These are phyloP conservation scores for Trifolium repens DNA, from an alignment of 306 rosid genomes.

Conservation along the genomic window DNA sequence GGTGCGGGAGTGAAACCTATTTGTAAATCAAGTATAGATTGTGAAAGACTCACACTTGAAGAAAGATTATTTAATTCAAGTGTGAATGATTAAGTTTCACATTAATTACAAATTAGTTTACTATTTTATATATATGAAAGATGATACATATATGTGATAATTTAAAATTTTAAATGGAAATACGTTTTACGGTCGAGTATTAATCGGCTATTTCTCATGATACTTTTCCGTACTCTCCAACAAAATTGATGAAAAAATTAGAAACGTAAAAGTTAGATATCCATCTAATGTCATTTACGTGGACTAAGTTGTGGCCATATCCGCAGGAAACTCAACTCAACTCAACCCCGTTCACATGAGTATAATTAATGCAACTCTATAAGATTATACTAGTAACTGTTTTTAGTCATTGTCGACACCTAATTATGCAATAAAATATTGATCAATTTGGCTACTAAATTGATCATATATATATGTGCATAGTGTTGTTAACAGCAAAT, in stretches of 20 bases:
- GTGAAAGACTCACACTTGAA: too few species aligned
- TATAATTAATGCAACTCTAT: not conserved
- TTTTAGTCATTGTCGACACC: not conserved
- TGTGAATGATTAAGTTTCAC: too few species aligned
- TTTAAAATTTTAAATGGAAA: too few species aligned
- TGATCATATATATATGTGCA: not conserved
- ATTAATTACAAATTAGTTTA: too few species aligned
- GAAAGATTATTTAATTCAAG: too few species aligned
- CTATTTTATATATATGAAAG: too few species aligned
- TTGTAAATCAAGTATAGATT: too few species aligned
- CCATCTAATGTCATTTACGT: not conserved
- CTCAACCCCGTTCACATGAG: conserved; percentile 5
- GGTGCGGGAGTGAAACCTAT: too few species aligned
- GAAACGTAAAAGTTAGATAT: not conserved
- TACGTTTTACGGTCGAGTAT: too few species aligned
- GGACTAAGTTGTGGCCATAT: not conserved
- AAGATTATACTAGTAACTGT: not conserved
- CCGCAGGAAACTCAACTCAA: conserved; percentile 25
- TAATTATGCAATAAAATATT: not conserved
- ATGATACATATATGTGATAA: too few species aligned
- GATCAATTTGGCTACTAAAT: not conserved
- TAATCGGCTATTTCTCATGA: too few species aligned
- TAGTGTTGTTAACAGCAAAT: conserved; percentile 15
- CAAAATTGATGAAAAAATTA: not conserved
- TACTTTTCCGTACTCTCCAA: too few species aligned